Evolutionary conservation across 2,329 filamentous ascomycete species (phyloP), one percentile per base, ranked within the genome.

Genomic region (Ilyonectria robusta): DNA sequence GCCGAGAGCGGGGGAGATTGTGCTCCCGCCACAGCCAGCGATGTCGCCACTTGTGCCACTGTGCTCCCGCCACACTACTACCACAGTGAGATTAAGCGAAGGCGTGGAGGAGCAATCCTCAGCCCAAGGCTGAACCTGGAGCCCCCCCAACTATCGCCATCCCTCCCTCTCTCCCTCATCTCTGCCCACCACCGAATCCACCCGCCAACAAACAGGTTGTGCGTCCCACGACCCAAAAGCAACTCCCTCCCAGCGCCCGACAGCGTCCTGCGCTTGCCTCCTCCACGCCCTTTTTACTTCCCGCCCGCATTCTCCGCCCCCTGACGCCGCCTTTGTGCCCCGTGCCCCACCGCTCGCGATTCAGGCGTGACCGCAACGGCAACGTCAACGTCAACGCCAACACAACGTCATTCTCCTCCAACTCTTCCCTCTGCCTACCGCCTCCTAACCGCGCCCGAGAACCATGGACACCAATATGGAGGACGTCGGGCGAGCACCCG

Each of bases 391-490:
- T 26, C 26, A 26, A 69, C 66, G 58, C 33, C 54, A 33, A 48
- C 72, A 62, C 67, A 70, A 72, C 74, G 68, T 77, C 74, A 75
- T 76, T 69, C 31, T 70, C 66, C 64, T 70, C 68, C 70, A 68
- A 64, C 61, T 62, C 65, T 58, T n/a, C 53, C 54, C 69, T 68
- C 69, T 59, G 56, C 60, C 65, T 67, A 69, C 64, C 59, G 61
- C 67, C 62, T 71, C 65, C 42, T 62, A 62, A 19, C 62, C 68
- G 47, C 66, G 59, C 65, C 59, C 67, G 67, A 70, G 69, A 66
- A 66, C 67, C 70, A 97, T 98, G 94, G 95, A 99, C 84, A 97
- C 94, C 79, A 97, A 97, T 84, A 99, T 99, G 96, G 95, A 98
- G 86, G 96, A 99, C 81, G 94, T 97, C 76, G 93, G 92, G 79